Evolutionary conservation across 2,329 filamentous ascomycete species (phyloP), one percentile per base, ranked within the genome.

Genomic region (Dothideomycetes sp.): DNA sequence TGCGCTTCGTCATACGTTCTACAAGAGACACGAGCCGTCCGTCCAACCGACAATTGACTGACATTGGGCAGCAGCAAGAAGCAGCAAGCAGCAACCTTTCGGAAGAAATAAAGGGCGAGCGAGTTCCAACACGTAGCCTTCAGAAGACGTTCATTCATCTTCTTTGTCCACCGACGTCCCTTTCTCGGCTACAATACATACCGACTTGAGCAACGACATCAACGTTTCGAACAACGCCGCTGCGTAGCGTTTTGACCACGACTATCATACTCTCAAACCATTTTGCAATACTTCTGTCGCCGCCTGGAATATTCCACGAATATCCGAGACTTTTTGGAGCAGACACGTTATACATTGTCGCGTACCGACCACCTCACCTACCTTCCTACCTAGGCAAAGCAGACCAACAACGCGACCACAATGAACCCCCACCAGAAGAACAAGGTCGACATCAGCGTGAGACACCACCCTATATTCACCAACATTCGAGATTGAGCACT

Each of bases 381-480:
- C 18, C 13, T 17, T 15, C 12, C 6, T 19, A 30, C 9, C 27
- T 28, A 23, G 27, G 27, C 28, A 39, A 18, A 31, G 18, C 34
- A 28, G 30, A n/a, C 35, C 10, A 24, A n/a, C 33, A 36, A 22
- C 4, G 4, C 41, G 27, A 22, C 25, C 27, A 33, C 22, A 51
- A 93, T 96, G 86, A 95, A 95, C 64, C 89, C 89, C 54, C 86
- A 88, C 64, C 85, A 95, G 74, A 88, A 94, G 76, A 95, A 95
- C 75, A 96, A 98, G 74, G 76, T 96, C 57, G 91, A 98, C 67
- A 75, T 95, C 67, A 88, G 76, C 72, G 91, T 95, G 70, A 70
- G 84, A 76, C 41, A 17, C 20, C 25, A n/a, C n/a, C n/a, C n/a
- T n/a, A n/a, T n/a, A n/a, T n/a, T n/a, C n/a, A n/a, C n/a, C n/a